Percentiles rank a stretch among this genome's conserved stretches.
Conservation (phyloP, 2,329 filamentous ascomycete genomes). For the Monosporascus sp. region DNA sequence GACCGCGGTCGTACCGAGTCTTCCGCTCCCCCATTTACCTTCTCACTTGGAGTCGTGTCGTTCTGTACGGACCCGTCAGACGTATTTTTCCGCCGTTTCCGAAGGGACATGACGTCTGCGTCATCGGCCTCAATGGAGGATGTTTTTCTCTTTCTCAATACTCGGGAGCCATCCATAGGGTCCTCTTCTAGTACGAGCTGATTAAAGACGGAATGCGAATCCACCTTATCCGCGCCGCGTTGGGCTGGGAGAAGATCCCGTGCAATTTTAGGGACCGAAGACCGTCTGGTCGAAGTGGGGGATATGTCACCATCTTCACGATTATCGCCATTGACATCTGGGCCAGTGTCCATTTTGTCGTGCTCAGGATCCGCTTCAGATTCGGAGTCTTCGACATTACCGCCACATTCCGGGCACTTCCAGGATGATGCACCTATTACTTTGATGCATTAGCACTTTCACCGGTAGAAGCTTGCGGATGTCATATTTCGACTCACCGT, state of each 20-base stretch:
- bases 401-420: slow-evolving; percentile 47
- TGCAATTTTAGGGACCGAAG: slow-evolving; percentile 61
- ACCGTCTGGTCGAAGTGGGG: slow-evolving; percentile 41
- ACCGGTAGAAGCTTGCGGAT: slow-evolving; percentile 1
- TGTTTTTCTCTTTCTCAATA: slow-evolving; percentile 78
- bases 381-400: slow-evolving; percentile 24
- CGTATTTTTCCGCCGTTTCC: slow-evolving; percentile 49
- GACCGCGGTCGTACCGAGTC: slow-evolving; percentile 33
- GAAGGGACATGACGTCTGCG: slow-evolving; percentile 41
- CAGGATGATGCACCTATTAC: slow-evolving; percentile 38
- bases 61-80: slow-evolving; percentile 35
- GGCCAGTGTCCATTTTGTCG: slow-evolving; percentile 20
- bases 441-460: slow-evolving; percentile 2
- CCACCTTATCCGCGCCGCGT: slow-evolving; percentile 57
- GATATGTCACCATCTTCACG: slow-evolving; percentile 28
- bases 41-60: slow-evolving; percentile 30
- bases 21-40: slow-evolving; percentile 28
- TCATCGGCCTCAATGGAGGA: slow-evolving; percentile 64
- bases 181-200: slow-evolving; percentile 67
- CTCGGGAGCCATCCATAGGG: slow-evolving; percentile 68
- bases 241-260: slow-evolving; percentile 68
- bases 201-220: slow-evolving; percentile 74
- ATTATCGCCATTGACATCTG: slow-evolving; percentile 27
- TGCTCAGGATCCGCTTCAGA: slow-evolving; percentile 23
- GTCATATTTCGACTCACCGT: slow-evolving; percentile 47